phyloP scores from a whole-genome alignment of 2,329 filamentous ascomycete genomes.

The Calonectria pseudoreteaudii region DNA sequence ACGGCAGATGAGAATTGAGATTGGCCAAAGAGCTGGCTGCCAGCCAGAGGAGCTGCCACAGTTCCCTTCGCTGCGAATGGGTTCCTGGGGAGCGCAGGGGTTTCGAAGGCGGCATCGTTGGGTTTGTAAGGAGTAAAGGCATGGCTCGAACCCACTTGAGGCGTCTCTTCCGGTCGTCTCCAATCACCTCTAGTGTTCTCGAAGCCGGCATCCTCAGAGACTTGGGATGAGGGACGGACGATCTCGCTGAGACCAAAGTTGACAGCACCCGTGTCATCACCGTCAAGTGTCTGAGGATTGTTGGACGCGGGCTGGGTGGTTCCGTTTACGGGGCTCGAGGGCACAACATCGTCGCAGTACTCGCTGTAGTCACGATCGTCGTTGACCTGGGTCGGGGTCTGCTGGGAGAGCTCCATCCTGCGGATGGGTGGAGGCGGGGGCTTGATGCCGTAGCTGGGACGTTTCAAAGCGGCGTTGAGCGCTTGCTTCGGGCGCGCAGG shows the following conservation, averaged over 20 bases:
- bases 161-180: conserved; percentile 50
- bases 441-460: conserved; percentile 32
- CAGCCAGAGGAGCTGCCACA: conserved; percentile 50
- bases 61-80: conserved; percentile 57
- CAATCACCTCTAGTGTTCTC: conserved; percentile 53
- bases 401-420: conserved; percentile 61
- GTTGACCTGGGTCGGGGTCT: conserved; percentile 68
- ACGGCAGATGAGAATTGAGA: conserved; percentile 66
- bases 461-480: conserved; percentile 35
- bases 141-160: conserved; percentile 46
- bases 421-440: conserved; percentile 30
- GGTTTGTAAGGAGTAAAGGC: conserved; percentile 48
- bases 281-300: conserved; percentile 53
- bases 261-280: conserved; percentile 64
- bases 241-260: conserved; percentile 55
- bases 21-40: conserved; percentile 65
- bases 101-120: conserved; percentile 54
- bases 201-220: conserved; percentile 56
- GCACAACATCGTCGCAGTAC: conserved; percentile 48
- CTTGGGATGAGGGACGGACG: conserved; percentile 53
- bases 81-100: conserved; percentile 61
- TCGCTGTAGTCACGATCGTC: conserved; percentile 67
- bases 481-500: conserved; percentile 28
- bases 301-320: conserved; percentile 44
- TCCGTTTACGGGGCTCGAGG: conserved; percentile 42